phyloP scores from a whole-genome alignment of 148 eudicot genomes.

The Chenopodium album region DNA sequence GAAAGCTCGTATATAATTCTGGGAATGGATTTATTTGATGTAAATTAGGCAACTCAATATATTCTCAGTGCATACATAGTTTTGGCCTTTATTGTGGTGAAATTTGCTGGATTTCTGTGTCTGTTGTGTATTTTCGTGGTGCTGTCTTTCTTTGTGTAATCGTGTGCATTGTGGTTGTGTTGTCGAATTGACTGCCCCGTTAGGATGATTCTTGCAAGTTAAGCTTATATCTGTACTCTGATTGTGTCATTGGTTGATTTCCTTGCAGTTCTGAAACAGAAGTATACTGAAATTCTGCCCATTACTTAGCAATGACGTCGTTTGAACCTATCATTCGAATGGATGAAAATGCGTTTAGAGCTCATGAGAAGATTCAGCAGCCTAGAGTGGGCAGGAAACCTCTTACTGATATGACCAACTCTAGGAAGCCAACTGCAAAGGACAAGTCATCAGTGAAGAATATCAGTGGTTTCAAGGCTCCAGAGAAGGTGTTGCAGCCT shows the following conservation, averaged over 20 bases:
- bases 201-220: not conserved
- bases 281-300: not conserved
- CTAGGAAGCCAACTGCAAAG: constrained; percentile 21
- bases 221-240: not conserved
- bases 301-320: constrained; percentile 20
- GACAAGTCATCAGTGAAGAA: constrained; percentile 1
- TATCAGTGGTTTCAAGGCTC: constrained; percentile 15
- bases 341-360: constrained; percentile 20
- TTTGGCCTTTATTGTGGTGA: no score
- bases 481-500: constrained; percentile 20
- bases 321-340: constrained; percentile 25
- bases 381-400: constrained; percentile 19
- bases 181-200: not conserved
- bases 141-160: not conserved
- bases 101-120: not conserved
- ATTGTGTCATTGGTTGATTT: not conserved
- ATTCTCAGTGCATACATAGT: not conserved
- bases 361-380: constrained; percentile 19
- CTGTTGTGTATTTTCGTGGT: not conserved
- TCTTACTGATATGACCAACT: constrained; percentile 28
- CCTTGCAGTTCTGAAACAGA: constrained; percentile 2
- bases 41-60: not conserved
- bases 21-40: not conserved
- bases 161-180: not conserved
- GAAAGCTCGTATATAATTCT: no score